Evolutionary conservation across 345 rosid species (phyloP).

Genomic region (Eucalyptus marginata): DNA sequence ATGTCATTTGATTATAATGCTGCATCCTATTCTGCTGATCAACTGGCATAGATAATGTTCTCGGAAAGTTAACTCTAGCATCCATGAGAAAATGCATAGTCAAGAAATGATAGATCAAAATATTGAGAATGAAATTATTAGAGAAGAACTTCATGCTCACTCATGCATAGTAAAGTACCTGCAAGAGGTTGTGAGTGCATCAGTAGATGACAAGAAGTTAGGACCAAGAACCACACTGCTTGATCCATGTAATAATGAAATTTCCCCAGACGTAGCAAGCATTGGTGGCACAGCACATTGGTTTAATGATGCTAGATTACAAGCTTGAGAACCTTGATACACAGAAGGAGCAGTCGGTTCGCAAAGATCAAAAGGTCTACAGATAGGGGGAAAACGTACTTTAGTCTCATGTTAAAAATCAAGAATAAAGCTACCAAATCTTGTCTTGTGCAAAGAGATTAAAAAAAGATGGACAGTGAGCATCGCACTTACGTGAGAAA

Average conservation of each 20-base stretch:
- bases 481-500: constrained; percentile 52
- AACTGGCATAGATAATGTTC: constrained; percentile 46
- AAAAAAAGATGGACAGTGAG: neutral
- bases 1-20: constrained; percentile 50
- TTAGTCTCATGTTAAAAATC: neutral
- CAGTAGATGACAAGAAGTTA: constrained; percentile 44
- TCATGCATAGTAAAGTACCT: constrained; percentile 21
- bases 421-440: neutral
- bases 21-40: constrained; percentile 82
- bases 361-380: constrained; percentile 93
- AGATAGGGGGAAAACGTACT: neutral
- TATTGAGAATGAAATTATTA: neutral
- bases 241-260: constrained; percentile 53
- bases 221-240: constrained; percentile 42
- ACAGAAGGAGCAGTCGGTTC: constrained; percentile 44
- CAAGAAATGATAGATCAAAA: neutral
- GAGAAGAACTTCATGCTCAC: neutral
- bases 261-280: constrained; percentile 46
- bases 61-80: constrained; percentile 56
- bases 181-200: constrained; percentile 35
- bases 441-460: neutral
- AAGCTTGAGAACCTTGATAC: constrained; percentile 49
- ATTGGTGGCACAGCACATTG: constrained; percentile 53
- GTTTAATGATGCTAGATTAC: constrained; percentile 41
- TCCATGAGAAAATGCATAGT: constrained; percentile 36